These are phyloP conservation scores for Tuber melanosporum DNA, from an alignment of 495 filamentous ascomycete species.

Conservation along the genomic window DNA sequence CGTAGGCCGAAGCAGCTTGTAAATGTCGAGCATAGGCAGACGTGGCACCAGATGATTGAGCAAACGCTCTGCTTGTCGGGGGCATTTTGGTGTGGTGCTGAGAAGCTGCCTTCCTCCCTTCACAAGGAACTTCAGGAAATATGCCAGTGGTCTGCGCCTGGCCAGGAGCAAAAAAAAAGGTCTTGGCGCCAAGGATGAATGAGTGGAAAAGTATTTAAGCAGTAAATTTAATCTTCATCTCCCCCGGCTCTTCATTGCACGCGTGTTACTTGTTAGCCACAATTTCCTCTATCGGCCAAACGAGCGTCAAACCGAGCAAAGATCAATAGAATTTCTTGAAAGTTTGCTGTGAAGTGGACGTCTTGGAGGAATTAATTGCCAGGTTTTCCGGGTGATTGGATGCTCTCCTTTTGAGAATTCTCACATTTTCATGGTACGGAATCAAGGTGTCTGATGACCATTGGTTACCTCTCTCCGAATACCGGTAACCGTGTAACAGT, in stretches of 20 bases:
- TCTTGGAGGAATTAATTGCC: not conserved
- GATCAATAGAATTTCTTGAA: constrained; percentile 25
- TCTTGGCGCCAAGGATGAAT: not conserved
- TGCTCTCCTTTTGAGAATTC: not conserved
- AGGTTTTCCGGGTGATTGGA: not conserved
- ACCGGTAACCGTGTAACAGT: not conserved
- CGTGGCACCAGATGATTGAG: constrained; percentile 32
- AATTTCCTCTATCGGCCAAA: constrained; percentile 37
- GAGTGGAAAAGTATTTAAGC: not conserved
- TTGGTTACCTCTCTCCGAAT: not conserved
- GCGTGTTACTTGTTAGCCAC: constrained; percentile 42
- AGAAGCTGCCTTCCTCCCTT: not conserved
- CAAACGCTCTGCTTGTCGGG: constrained; percentile 23
- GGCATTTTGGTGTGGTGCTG: constrained; percentile 3
- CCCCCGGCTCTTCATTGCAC: constrained; percentile 22
- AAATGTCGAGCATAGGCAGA: constrained; percentile 42
- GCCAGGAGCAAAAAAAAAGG: not conserved
- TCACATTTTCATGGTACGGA: not conserved
- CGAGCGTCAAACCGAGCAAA: constrained; percentile 42
- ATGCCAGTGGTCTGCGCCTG: not conserved
- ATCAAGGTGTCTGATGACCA: not conserved
- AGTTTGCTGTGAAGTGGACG: constrained; percentile 14
- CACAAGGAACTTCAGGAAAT: not conserved
- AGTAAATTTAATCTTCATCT: not conserved
- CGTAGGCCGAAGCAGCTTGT: constrained; percentile 31